Conservation (phyloP, 2,329 filamentous ascomycete species). For the Mollisia scopiformis region DNA sequence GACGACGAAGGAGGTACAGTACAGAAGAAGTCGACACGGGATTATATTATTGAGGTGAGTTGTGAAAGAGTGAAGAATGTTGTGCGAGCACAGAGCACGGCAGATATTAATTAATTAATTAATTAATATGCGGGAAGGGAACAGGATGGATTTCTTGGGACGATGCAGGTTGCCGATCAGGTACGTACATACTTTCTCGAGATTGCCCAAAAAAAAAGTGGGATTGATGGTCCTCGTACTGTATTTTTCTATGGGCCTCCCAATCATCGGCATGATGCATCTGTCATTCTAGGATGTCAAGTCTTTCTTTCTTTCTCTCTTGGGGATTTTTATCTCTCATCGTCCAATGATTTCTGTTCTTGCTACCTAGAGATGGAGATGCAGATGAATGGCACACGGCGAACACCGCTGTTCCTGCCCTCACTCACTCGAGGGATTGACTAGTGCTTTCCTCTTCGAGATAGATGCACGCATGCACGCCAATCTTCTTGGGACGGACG, state of each 20-base stretch:
- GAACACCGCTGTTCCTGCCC: not conserved
- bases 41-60: not conserved
- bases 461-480: not conserved
- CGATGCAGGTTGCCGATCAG: slow-evolving; percentile 9
- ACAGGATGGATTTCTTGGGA: too few relatives aligned
- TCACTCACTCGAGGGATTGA: not conserved
- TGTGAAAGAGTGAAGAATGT: too few relatives aligned
- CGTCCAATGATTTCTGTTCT: too few relatives aligned
- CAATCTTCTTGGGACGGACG: not conserved
- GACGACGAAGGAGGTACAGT: not conserved
- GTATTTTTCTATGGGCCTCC: too few relatives aligned
- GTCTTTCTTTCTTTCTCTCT: not conserved
- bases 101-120: too few relatives aligned
- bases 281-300: slow-evolving; percentile 1
- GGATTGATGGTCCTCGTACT: too few relatives aligned
- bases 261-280: not conserved
- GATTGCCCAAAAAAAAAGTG: too few relatives aligned
- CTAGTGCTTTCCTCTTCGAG: not conserved
- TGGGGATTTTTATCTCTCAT: too few relatives aligned
- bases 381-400: not conserved
- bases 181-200: too few relatives aligned
- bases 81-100: not conserved
- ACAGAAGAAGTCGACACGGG: not conserved
- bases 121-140: too few relatives aligned
- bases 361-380: too few relatives aligned